Evolutionary conservation across 352 stramenopile species (phyloP).

Genomic region (Globisporangium canariense): DNA sequence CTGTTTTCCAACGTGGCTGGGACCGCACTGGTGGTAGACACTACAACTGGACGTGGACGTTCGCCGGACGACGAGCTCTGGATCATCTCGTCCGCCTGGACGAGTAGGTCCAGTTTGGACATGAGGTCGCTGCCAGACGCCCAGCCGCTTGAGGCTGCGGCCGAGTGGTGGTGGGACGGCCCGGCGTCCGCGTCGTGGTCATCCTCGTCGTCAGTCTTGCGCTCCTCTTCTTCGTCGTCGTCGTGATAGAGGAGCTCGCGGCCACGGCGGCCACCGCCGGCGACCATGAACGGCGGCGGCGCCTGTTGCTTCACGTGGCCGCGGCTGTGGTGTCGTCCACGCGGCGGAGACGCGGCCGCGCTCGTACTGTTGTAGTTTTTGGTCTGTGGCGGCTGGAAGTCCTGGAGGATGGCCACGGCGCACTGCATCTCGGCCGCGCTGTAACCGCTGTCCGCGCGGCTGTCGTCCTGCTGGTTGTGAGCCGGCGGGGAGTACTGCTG

Average conservation of each 20-base stretch:
- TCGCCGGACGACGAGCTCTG: constrained; percentile 22
- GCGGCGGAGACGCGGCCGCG: constrained; percentile 2
- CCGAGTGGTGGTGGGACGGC: neutral
- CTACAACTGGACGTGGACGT: neutral
- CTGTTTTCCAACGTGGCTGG: constrained; percentile 6
- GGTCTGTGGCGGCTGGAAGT: constrained; percentile 35
- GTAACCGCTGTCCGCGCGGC: constrained; percentile 21
- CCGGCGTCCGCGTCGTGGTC: constrained; percentile 9
- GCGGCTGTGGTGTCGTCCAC: neutral
- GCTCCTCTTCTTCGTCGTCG: constrained; percentile 23
- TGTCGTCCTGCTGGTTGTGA: constrained; percentile 4
- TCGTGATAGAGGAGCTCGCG: constrained; percentile 15
- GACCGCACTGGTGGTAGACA: neutral
- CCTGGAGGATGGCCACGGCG: constrained; percentile 61
- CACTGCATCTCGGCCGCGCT: constrained; percentile 54
- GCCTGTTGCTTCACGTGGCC: neutral
- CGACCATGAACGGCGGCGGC: constrained; percentile 2
- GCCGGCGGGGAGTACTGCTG: constrained; percentile 4
- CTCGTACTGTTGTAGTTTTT: constrained; percentile 10
- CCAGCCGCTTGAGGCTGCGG: constrained; percentile 10
- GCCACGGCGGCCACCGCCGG: neutral
- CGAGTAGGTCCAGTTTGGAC: constrained; percentile 59
- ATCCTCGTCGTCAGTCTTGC: constrained; percentile 16
- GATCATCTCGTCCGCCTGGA: constrained; percentile 73
- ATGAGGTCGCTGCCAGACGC: constrained; percentile 26